Conservation (phyloP, 257 asterid species). For the Solanum arcanum region DNA sequence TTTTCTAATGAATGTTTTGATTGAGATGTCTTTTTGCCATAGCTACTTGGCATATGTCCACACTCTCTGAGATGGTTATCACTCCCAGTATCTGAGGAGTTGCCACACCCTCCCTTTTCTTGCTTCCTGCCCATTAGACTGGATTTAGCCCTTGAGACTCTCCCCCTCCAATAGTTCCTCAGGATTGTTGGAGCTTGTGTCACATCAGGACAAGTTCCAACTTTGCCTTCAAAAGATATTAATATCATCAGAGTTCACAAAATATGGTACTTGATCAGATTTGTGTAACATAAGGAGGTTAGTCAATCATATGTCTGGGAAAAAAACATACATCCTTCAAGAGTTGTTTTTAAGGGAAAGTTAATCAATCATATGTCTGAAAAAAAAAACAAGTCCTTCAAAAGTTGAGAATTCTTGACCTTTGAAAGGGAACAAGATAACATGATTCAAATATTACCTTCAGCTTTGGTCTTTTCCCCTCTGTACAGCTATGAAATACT, state of each 20-base stretch:
- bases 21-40: constrained; percentile 11
- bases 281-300: background rate
- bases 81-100: background rate
- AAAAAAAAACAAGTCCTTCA: background rate
- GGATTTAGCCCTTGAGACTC: background rate
- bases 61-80: constrained; percentile 10
- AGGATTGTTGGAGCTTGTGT: background rate
- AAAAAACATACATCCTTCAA: background rate
- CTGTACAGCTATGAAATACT: constrained; percentile 34
- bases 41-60: constrained; percentile 21
- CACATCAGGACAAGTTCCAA: background rate
- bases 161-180: background rate
- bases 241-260: background rate
- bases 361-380: background rate
- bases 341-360: background rate
- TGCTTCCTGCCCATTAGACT: constrained; percentile 28
- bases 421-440: background rate
- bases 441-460: constrained; percentile 36
- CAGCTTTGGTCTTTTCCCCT: constrained; percentile 50
- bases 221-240: background rate
- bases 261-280: background rate
- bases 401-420: background rate
- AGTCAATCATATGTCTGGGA: background rate
- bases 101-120: constrained; percentile 2
- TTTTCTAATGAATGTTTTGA: constrained; percentile 33